Conservation (phyloP, 139 green algal genomes). For the Tetraselmis chui region DNA sequence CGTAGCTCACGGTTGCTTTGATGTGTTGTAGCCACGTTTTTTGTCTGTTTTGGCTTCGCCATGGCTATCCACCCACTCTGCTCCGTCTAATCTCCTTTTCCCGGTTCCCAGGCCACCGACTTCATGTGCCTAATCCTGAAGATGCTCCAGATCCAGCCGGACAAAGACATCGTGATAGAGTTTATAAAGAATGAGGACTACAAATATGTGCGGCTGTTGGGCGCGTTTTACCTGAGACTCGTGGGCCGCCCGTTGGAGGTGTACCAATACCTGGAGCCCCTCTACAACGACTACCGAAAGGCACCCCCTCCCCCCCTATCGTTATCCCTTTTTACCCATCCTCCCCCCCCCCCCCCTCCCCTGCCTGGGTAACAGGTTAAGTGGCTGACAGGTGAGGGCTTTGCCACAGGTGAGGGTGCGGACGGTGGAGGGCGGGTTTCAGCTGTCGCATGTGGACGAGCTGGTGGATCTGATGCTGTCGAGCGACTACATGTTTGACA, state of each 20-base stretch:
- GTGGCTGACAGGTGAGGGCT: no score
- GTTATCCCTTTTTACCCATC: no score
- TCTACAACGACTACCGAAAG: slow-evolving; percentile 95
- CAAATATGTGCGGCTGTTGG: slow-evolving; percentile 89
- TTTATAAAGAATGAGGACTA: slow-evolving; percentile 98
- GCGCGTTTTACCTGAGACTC: slow-evolving; percentile 94
- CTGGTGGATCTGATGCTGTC: slow-evolving; percentile 84
- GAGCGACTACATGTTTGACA: slow-evolving; percentile 90
- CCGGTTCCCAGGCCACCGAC: slow-evolving; percentile 41
- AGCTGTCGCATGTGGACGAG: slow-evolving; percentile 78
- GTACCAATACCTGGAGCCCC: slow-evolving; percentile 94
- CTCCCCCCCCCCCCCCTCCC: no score
- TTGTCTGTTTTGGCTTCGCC: no score
- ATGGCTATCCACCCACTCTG: no score
- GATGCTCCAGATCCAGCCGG: slow-evolving; percentile 96
- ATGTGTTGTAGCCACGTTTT: no score
- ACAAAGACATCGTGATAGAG: slow-evolving; percentile 96
- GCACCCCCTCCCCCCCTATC: neutral
- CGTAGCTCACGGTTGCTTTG: no score
- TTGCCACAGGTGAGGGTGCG: slow-evolving; percentile 44
- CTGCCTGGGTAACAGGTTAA: no score
- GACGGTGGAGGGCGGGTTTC: slow-evolving; percentile 52
- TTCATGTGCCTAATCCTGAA: slow-evolving; percentile 97
- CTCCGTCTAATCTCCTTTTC: neutral
- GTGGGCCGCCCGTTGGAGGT: slow-evolving; percentile 83